Evolutionary conservation across 441 rosid species (phyloP), one percentile per base, ranked within the genome.

Genomic region (Gossypium schwendimanii): DNA sequence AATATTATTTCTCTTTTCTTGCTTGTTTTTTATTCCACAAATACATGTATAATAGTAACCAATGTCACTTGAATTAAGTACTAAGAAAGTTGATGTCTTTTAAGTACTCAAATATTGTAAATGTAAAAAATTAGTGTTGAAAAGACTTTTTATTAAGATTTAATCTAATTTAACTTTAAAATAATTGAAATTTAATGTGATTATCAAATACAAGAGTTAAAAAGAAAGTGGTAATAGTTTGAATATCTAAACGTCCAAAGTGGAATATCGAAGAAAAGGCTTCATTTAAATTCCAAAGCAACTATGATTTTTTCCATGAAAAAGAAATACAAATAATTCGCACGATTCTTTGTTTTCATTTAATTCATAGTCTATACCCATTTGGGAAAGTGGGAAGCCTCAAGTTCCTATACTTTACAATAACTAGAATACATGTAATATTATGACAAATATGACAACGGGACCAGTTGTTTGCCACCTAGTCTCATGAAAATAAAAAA

Each of bases 281-380:
- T n/a, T 23, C 63, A 0, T 66, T 60, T 39, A 23, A 21, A 53
- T 66, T 60, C 69, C 71, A 28, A 76, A 65, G 31, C 54, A 57
- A 73, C 70, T 67, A 74, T 80, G 77, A 76, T 74, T 70, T 1
- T 24, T 45, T 69, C 74, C 77, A 44, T 18, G 55, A 63, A 78
- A 33, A 41, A 3, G 36, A 53, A 20, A 14, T 3, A 18, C 24
- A 12, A 15, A 18, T 23, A 52, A 17, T 41, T 21, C 52, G 49
- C 63, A 55, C 72, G 70, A 72, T 62, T 68, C 41, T 50, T 45
- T 69, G 23, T 74, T 67, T 15, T 41, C 1, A 44, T 10, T 70
- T 12, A n/a, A 17, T 83, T 82, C 87, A 65, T 84, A 83, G 95
- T 90, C 80, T 87, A 82, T 88, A 72, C 90, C 80, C 76, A 78